phyloP scores from a whole-genome alignment of 2,329 filamentous ascomycete species.

The Grosmannia serpens region DNA sequence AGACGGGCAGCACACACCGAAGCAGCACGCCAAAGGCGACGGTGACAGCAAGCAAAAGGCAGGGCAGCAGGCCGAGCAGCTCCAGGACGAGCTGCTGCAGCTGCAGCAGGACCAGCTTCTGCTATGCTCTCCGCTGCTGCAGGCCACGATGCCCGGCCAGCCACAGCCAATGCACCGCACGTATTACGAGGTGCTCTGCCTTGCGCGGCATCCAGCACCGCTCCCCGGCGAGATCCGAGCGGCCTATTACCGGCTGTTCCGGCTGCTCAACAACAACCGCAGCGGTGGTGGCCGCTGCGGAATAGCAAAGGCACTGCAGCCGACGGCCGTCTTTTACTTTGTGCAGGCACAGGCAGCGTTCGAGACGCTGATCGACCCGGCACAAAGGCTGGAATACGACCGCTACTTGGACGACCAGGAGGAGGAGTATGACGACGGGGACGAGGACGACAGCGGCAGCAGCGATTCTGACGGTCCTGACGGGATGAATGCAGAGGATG shows the following conservation, averaged over 20 bases:
- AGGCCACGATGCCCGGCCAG: background rate
- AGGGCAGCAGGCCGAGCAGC: background rate
- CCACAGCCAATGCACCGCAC: constrained; percentile 15
- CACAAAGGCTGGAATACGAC: constrained; percentile 30
- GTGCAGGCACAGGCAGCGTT: constrained; percentile 30
- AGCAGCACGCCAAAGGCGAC: background rate
- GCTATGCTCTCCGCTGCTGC: background rate
- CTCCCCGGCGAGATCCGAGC: constrained; percentile 25
- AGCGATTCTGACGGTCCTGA: constrained; percentile 10
- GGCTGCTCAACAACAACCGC: constrained; percentile 31
- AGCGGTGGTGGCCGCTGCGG: constrained; percentile 2
- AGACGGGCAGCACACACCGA: background rate
- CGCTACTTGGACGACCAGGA: constrained; percentile 13
- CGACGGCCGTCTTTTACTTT: constrained; percentile 28
- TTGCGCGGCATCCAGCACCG: constrained; percentile 21
- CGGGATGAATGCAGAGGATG: background rate
- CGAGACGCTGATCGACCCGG: constrained; percentile 34
- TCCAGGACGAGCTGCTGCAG: background rate
- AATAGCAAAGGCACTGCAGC: constrained; percentile 27
- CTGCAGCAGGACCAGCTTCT: background rate
- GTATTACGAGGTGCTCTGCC: constrained; percentile 33
- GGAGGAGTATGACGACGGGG: constrained; percentile 12
- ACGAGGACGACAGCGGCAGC: constrained; percentile 3
- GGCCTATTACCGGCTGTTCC: constrained; percentile 33
- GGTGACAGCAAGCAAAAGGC: background rate